phyloP scores from a whole-genome alignment of 345 rosid genomes.

The Hirschfeldia incana region DNA sequence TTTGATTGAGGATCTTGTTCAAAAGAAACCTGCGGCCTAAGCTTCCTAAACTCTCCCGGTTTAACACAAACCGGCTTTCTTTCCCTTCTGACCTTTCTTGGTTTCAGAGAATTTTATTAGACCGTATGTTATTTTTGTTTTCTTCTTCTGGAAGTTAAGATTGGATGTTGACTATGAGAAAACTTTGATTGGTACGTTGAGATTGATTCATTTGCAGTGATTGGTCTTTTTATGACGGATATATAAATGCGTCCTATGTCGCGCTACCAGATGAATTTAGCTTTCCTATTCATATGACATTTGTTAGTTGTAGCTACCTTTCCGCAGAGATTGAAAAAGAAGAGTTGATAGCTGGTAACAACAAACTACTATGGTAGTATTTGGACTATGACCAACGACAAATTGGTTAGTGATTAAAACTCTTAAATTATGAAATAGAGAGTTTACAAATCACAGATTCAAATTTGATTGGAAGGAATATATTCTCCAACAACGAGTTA shows the following conservation, averaged over 20 bases:
- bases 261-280: not conserved
- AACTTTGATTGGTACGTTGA: conserved; percentile 20
- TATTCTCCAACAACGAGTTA: not conserved
- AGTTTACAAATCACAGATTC: not conserved
- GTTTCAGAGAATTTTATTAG: conserved; percentile 16
- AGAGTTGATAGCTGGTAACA: not conserved
- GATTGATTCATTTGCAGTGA: conserved; percentile 29
- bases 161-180: conserved; percentile 17
- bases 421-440: not conserved
- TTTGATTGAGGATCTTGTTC: conserved; percentile 68
- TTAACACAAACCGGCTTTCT: not conserved
- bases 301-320: conserved; percentile 5
- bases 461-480: not conserved
- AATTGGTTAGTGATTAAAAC: not conserved
- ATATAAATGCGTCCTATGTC: not conserved
- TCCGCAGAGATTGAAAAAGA: not conserved
- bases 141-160: not conserved
- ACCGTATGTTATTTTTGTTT: not conserved
- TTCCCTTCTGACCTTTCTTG: not conserved
- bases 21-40: conserved; percentile 45
- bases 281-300: not conserved
- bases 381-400: not conserved
- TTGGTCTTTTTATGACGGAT: conserved; percentile 9
- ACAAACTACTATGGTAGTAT: not conserved
- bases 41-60: not conserved